Evolutionary conservation across 257 asterid species (phyloP).

Genomic region (Paraleonurus japonicus): DNA sequence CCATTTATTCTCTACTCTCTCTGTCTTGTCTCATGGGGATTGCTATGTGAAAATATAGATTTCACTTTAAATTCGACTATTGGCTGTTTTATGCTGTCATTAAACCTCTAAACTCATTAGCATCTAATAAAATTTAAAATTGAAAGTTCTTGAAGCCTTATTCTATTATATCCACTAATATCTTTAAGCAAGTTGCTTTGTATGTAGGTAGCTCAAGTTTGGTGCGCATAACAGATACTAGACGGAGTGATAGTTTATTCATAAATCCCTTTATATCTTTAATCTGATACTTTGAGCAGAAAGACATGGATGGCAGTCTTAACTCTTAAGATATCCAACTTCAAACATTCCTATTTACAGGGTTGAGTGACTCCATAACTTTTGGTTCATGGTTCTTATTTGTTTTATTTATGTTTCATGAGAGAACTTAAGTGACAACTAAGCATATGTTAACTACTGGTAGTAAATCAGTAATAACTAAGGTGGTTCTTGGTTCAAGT

Average conservation of each 20-base stretch:
- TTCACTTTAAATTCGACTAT: neutral
- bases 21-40: neutral
- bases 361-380: neutral
- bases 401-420: neutral
- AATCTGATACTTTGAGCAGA: neutral
- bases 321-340: neutral
- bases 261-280: slow-evolving; percentile 1
- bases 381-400: neutral
- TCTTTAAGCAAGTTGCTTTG: neutral
- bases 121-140: neutral
- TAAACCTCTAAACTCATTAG: neutral
- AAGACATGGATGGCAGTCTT: slow-evolving; percentile 11
- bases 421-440: neutral
- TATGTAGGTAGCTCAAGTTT: slow-evolving; percentile 12
- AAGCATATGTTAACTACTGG: neutral
- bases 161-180: neutral
- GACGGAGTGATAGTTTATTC: neutral
- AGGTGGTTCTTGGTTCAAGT: too few species aligned
- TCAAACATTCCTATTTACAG: neutral
- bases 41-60: neutral
- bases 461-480: neutral
- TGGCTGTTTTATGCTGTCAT: neutral
- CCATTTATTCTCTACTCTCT: neutral
- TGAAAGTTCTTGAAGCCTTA: neutral
- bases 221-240: neutral